These are phyloP conservation scores for Beauveria brongniartii DNA, from an alignment of 2,329 filamentous ascomycete genomes.

Conservation along the genomic window DNA sequence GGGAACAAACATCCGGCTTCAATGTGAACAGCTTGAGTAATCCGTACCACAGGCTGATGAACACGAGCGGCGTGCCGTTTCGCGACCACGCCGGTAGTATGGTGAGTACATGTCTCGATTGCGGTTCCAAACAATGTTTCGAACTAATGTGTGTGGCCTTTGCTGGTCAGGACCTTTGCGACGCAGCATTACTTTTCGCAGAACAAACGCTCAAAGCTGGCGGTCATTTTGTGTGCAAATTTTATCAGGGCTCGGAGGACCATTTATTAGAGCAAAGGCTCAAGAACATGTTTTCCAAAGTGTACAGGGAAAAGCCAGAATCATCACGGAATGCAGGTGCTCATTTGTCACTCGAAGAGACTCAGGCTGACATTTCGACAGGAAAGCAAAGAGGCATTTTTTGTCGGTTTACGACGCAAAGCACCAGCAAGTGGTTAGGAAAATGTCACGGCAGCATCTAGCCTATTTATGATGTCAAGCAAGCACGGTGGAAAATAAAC, in stretches of 20 bases:
- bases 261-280: conserved; percentile 68
- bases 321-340: conserved; percentile 71
- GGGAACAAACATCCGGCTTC: conserved; percentile 71
- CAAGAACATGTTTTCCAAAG: conserved; percentile 68
- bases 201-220: conserved; percentile 74
- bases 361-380: conserved; percentile 13
- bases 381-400: conserved; percentile 66
- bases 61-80: conserved; percentile 82
- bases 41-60: conserved; percentile 98
- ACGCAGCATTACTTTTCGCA: conserved; percentile 75
- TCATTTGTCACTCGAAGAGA: not conserved
- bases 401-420: conserved; percentile 70
- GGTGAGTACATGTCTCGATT: conserved; percentile 46
- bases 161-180: conserved; percentile 68
- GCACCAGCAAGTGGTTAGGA: conserved; percentile 5
- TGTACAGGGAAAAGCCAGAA: conserved; percentile 83
- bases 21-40: conserved; percentile 87
- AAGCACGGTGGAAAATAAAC: not conserved
- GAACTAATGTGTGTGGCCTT: not conserved
- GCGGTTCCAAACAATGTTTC: not conserved
- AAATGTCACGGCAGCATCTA: not conserved
- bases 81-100: conserved; percentile 90
- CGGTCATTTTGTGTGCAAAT: conserved; percentile 95
- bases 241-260: conserved; percentile 87
- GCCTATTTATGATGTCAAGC: conserved; percentile 22